Evolutionary conservation across 2,329 filamentous ascomycete species (phyloP).

Genomic region (Fusarium lyarnte): DNA sequence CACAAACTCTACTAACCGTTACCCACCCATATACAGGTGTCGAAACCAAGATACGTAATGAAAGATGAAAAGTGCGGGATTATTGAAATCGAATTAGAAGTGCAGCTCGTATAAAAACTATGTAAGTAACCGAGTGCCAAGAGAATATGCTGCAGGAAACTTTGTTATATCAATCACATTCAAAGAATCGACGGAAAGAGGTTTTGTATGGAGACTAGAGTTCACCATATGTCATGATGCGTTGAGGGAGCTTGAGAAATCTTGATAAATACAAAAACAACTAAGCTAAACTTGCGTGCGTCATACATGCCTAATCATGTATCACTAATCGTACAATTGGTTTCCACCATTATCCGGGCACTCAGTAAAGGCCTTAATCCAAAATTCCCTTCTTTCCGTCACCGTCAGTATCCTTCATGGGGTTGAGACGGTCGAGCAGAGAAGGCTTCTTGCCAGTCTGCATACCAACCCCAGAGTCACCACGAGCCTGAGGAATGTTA

Average conservation of each 20-base stretch:
- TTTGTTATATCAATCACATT: background rate
- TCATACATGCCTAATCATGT: background rate
- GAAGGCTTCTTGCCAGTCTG: slow-evolving; percentile 28
- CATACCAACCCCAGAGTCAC: slow-evolving; percentile 23
- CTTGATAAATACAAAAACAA: background rate
- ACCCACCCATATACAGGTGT: background rate
- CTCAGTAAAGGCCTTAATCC: background rate
- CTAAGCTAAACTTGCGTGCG: background rate
- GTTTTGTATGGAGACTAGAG: background rate
- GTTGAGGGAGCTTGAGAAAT: no score
- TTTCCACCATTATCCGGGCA: background rate
- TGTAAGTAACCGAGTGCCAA: background rate
- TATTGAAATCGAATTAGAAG: no score
- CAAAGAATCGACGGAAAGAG: background rate
- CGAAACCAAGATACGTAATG: background rate
- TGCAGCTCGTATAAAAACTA: background rate
- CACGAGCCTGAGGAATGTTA: slow-evolving; percentile 10
- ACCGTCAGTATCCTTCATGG: slow-evolving; percentile 36
- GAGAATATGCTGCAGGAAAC: background rate
- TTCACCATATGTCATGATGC: background rate
- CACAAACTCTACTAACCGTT: background rate
- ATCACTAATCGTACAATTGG: slow-evolving; percentile 21
- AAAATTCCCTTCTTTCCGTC: slow-evolving; percentile 39
- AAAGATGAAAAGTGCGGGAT: background rate
- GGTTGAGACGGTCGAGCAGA: slow-evolving; percentile 36